A percentile compares a stretch with the other conserved stretches of the same genome.
Conservation (phyloP, 495 filamentous ascomycete species). For the Penicillium goetzii region DNA sequence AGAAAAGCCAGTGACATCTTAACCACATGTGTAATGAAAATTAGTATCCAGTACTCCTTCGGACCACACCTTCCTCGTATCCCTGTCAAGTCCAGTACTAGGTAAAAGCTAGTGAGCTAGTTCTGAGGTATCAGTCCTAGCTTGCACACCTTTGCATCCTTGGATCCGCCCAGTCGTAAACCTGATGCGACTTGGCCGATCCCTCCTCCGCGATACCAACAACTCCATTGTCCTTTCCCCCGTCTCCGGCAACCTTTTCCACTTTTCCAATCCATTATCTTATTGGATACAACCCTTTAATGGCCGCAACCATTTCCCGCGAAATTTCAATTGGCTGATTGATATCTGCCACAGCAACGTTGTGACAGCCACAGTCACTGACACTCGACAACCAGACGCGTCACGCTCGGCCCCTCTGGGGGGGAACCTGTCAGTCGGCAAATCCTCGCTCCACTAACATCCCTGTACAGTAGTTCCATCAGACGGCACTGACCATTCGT, state of each 20-base stretch:
- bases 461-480: not conserved
- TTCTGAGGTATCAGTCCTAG: conserved; percentile 1
- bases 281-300: not conserved
- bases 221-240: conserved; percentile 16
- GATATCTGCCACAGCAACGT: conserved; percentile 6
- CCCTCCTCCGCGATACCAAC: not conserved
- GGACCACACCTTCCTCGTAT: not conserved
- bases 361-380: not conserved
- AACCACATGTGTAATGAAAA: no score
- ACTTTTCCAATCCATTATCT: not conserved
- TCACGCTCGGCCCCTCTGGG: not conserved
- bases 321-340: conserved; percentile 1
- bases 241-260: conserved; percentile 8
- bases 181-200: conserved; percentile 18
- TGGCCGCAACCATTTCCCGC: conserved; percentile 13
- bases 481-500: not conserved
- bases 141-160: conserved; percentile 2
- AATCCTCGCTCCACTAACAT: conserved; percentile 1
- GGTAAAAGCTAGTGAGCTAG: not conserved
- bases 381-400: no score
- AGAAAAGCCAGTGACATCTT: not conserved
- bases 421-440: not conserved
- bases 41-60: not conserved
- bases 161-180: conserved; percentile 1
- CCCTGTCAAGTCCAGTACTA: not conserved